Evolutionary conservation across 352 stramenopile genomes (phyloP).

Genomic region (Phytophthora hibernalis): DNA sequence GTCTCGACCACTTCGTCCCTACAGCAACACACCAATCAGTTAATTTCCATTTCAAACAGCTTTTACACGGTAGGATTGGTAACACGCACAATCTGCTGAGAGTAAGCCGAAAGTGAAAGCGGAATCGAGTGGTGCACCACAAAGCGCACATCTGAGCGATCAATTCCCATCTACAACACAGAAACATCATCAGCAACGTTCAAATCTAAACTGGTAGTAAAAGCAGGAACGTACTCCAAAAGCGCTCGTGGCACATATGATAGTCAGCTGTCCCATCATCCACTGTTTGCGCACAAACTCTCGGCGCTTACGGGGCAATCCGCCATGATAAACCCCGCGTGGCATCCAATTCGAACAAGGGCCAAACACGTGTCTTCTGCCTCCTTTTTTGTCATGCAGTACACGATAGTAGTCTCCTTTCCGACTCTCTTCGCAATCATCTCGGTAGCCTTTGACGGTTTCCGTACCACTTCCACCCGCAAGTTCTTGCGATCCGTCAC

Average conservation of each 20-base stretch:
- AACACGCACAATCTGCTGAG: constrained; percentile 76
- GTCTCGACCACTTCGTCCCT: constrained; percentile 77
- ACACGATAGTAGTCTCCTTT: constrained; percentile 63
- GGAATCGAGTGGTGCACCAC: constrained; percentile 80
- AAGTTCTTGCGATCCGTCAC: constrained; percentile 73
- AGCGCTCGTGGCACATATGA: constrained; percentile 82
- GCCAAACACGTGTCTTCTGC: constrained; percentile 63
- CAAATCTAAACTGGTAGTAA: background rate
- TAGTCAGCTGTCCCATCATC: constrained; percentile 74
- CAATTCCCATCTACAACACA: constrained; percentile 77
- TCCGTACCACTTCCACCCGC: constrained; percentile 63
- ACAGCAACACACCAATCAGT: background rate
- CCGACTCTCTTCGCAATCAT: constrained; percentile 44
- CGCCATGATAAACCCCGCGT: constrained; percentile 77
- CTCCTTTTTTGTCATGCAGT: constrained; percentile 78
- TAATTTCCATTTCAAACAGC: background rate
- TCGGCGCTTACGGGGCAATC: constrained; percentile 55
- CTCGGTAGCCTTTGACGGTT: constrained; percentile 34
- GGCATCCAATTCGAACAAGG: constrained; percentile 58
- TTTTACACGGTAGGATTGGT: background rate
- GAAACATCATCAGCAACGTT: constrained; percentile 2
- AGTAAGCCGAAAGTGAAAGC: constrained; percentile 71
- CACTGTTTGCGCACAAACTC: constrained; percentile 84
- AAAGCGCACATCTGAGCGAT: constrained; percentile 76
- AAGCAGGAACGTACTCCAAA: constrained; percentile 58